Base-by-base conservation (phyloP, 768 basidiomycete species). In the Calocybe cyanea region DNA sequence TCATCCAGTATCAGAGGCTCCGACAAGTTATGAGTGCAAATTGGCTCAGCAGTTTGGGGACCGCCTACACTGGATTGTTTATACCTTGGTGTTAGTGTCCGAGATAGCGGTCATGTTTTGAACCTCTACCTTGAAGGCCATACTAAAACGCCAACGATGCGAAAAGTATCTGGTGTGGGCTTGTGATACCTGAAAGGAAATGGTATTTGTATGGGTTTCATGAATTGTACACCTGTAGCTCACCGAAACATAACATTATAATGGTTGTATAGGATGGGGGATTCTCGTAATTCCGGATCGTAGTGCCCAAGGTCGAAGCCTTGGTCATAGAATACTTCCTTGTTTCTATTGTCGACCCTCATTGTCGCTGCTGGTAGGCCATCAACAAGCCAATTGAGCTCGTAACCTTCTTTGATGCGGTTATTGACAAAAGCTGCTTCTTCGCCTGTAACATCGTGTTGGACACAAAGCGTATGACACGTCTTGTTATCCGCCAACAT, bases 111-210 rank as follows among this genome's bases (percentile, higher is more conserved):
- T 3, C 25, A 28, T 23, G 37, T 13, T 45, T n/a, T n/a, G n/a
- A 9, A 20, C 11, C 3, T 45, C 7, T 36, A 75, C 75, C 75
- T 77, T 38, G 64, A 65, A 19, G 76, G 73, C 75, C 75, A 95
- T n/a, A 97, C 91, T 21, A 95, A 73, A 10, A 95, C 91, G 2
- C 92, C 95, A 19, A 98, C 95, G 2, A 98, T 83, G 30, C 95
- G 83, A 60, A 81, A 85, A n/a, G 83, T 72, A 17, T 73, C 77
- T 7, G 79, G 71, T 31, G 78, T 77, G 11, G 85, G 82, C 32
- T 70, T 67, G 57, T 98, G 95, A 58, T 95, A 95, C 57, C 92
- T 94, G 49, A 41, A 33, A 37, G 49, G 57, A 38, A 53, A 42
- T 3, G 23, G 11, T 42, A 30, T n/a, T 4, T 4, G n/a, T 14